These are phyloP conservation scores for Wickerhamomyces rabaulensis DNA, from an alignment of 805 yeast genomes.

Conservation along the genomic window DNA sequence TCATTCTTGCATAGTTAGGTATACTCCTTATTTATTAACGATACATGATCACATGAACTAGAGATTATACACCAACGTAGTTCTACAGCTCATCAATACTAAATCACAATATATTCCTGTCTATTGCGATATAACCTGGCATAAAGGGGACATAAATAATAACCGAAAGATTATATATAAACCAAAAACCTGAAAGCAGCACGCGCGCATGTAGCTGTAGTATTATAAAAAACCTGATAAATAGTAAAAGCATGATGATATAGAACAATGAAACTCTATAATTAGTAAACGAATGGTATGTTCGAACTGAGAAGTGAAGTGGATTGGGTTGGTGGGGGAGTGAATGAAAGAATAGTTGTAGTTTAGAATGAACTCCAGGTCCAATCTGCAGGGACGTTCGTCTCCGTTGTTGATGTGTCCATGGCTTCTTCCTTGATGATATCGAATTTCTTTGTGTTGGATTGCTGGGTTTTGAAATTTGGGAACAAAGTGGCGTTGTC, in stretches of 20 bases:
- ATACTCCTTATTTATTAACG: not conserved
- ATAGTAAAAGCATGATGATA: no score
- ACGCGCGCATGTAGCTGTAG: not conserved
- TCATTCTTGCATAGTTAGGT: slow-evolving; percentile 43
- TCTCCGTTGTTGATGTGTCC: slow-evolving; percentile 3
- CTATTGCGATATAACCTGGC: not conserved
- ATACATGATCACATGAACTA: not conserved
- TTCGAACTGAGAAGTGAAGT: not conserved
- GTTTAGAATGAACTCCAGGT: slow-evolving; percentile 54
- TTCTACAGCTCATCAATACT: no score
- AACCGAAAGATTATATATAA: no score
- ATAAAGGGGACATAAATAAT: no score
- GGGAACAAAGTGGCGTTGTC: not conserved
- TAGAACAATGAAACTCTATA: not conserved
- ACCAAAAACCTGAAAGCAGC: no score
- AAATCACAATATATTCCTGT: no score
- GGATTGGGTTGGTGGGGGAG: not conserved
- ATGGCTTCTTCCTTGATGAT: not conserved
- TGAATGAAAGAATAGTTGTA: no score
- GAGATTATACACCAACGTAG: no score
- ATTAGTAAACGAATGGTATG: not conserved
- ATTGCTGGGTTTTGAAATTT: not conserved
- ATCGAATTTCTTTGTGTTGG: not conserved
- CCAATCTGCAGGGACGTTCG: slow-evolving; percentile 58
- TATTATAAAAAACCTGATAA: not conserved